These are phyloP conservation scores for Lactarius evosmus DNA, from an alignment of 768 basidiomycete genomes.

Conservation along the genomic window DNA sequence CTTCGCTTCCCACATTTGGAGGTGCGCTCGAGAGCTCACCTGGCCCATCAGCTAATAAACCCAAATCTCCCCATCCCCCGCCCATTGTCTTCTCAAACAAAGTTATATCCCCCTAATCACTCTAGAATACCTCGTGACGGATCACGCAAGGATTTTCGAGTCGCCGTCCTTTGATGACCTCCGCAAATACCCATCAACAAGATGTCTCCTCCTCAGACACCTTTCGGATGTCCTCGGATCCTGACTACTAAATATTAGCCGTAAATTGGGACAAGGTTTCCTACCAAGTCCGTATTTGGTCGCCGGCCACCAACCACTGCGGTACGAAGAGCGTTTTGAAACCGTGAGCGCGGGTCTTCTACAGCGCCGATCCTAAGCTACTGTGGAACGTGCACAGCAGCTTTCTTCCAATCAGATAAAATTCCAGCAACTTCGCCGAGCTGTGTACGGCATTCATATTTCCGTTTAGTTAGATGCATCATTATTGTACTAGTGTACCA, in stretches of 20 bases:
- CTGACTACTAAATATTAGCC: background rate
- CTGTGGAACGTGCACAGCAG: background rate
- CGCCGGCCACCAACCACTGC: background rate
- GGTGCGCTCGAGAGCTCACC: background rate
- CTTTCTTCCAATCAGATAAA: background rate
- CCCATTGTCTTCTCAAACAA: background rate
- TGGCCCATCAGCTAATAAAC: background rate
- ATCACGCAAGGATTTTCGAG: background rate
- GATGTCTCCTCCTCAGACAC: too few species aligned
- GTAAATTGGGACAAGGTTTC: background rate
- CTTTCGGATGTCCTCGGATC: background rate
- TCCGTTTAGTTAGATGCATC: background rate
- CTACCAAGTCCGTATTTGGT: background rate
- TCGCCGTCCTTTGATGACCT: background rate
- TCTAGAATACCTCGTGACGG: background rate
- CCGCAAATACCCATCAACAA: background rate
- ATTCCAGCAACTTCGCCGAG: background rate
- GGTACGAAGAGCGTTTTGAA: background rate
- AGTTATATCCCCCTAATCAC: background rate
- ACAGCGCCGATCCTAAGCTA: background rate
- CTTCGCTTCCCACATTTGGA: constrained; percentile 6
- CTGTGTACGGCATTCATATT: background rate
- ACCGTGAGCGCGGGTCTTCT: background rate
- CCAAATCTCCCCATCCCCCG: background rate
- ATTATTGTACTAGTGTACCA: background rate